A percentile compares a stretch with the other conserved stretches of the same genome.
Conservation (phyloP, 2,329 filamentous ascomycete species). For the Cladosporium colombiae region DNA sequence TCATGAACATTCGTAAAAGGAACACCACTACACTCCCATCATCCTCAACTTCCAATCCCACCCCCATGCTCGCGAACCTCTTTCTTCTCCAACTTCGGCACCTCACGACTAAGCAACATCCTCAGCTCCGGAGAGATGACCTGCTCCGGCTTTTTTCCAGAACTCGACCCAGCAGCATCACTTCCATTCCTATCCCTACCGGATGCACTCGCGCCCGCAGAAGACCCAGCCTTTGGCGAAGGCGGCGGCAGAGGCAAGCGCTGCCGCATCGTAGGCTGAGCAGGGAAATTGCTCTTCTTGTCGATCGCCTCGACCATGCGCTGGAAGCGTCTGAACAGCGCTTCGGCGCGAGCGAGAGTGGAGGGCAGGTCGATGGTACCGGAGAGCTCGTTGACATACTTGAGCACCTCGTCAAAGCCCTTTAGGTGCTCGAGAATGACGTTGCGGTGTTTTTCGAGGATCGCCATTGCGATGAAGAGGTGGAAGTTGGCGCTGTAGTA, state of each 20-base stretch:
- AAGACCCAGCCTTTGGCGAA: conserved; percentile 21
- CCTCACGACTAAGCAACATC: conserved; percentile 60
- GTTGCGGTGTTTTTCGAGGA: conserved; percentile 92
- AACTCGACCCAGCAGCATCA: conserved; percentile 30
- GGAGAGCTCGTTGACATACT: conserved; percentile 97
- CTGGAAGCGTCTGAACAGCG: conserved; percentile 84
- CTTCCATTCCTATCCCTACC: conserved; percentile 44
- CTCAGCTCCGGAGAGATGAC: conserved; percentile 66
- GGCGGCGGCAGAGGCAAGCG: conserved; percentile 44
- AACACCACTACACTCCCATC: neutral
- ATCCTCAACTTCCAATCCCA: conserved; percentile 32
- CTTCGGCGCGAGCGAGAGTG: conserved; percentile 83
- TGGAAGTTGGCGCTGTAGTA: conserved; percentile 87
- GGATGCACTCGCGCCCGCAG: conserved; percentile 30
- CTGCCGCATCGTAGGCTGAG: conserved; percentile 50
- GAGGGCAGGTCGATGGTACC: conserved; percentile 87
- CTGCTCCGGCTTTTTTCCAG: conserved; percentile 42
- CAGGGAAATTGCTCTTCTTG: conserved; percentile 83
- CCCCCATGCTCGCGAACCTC: conserved; percentile 51
- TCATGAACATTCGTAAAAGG: neutral
- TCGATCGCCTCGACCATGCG: conserved; percentile 88
- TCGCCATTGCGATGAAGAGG: conserved; percentile 88
- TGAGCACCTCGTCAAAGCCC: conserved; percentile 95
- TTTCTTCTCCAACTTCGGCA: conserved; percentile 52
- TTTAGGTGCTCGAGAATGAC: conserved; percentile 93